A percentile compares a stretch with the other conserved stretches of the same genome.
Evolutionary conservation across 768 basidiomycete species (phyloP).

Genomic region (Peribolospora kevripleyi): DNA sequence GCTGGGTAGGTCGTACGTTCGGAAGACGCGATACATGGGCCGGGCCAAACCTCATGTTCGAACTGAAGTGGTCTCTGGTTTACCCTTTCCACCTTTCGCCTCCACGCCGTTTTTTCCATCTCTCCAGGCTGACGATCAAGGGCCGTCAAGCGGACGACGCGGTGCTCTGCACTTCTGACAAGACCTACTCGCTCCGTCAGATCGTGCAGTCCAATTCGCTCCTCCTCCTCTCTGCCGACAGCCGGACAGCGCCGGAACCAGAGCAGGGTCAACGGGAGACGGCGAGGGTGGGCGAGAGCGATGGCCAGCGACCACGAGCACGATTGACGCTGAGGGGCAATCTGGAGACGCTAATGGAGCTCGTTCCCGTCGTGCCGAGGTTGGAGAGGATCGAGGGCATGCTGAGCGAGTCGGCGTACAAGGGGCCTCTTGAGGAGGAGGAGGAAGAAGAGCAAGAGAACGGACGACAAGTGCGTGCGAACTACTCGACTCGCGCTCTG

Average conservation of each 20-base stretch:
- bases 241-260: not conserved
- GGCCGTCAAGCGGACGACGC: slow-evolving; percentile 63
- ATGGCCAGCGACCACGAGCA: slow-evolving; percentile 10
- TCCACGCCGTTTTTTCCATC: too few relatives aligned
- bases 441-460: not conserved
- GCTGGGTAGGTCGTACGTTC: too few relatives aligned
- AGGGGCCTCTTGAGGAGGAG: slow-evolving; percentile 31
- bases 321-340: slow-evolving; percentile 14
- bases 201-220: slow-evolving; percentile 75
- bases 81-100: too few relatives aligned
- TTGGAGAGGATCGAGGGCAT: slow-evolving; percentile 38
- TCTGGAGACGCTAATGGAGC: slow-evolving; percentile 46
- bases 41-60: too few relatives aligned
- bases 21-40: too few relatives aligned
- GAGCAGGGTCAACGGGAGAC: not conserved
- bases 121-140: slow-evolving; percentile 29
- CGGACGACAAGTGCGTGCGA: too few relatives aligned
- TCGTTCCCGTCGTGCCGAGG: slow-evolving; percentile 50
- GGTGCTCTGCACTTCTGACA: slow-evolving; percentile 56
- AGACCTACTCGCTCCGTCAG: slow-evolving; percentile 61
- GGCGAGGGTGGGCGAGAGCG: slow-evolving; percentile 8
- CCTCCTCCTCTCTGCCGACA: slow-evolving; percentile 37
- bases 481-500: too few relatives aligned
- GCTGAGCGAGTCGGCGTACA: slow-evolving; percentile 42
- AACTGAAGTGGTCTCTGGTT: too few relatives aligned